These are phyloP conservation scores for Coemansia sp. DNA, from an alignment of 192 early-diverging fungal species.

Conservation along the genomic window DNA sequence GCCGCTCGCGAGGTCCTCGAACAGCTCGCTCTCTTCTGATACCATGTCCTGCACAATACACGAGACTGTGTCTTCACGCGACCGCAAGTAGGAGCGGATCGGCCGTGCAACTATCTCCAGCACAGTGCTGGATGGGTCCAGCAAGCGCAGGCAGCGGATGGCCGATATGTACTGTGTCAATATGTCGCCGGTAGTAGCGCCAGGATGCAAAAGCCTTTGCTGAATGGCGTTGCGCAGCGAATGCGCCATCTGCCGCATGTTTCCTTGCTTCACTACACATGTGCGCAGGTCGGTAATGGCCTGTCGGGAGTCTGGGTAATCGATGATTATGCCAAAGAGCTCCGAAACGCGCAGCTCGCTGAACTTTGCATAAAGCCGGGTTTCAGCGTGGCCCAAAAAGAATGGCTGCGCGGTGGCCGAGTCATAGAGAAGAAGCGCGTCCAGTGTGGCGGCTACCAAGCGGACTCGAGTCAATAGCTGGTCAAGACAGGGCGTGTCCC, in stretches of 20 bases:
- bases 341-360: conserved; percentile 52
- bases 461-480: not conserved
- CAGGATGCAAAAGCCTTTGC: conserved; percentile 66
- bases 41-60: conserved; percentile 68
- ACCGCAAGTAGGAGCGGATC: conserved; percentile 62
- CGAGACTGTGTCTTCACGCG: conserved; percentile 63
- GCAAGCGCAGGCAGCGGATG: conserved; percentile 64
- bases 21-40: conserved; percentile 59
- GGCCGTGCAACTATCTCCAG: conserved; percentile 61
- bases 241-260: conserved; percentile 23
- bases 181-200: conserved; percentile 68
- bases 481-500: conserved; percentile 18
- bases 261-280: conserved; percentile 23
- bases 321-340: conserved; percentile 73
- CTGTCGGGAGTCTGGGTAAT: conserved; percentile 62
- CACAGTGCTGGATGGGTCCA: conserved; percentile 67
- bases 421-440: conserved; percentile 9
- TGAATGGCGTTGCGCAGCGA: conserved; percentile 38
- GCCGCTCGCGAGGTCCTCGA: conserved; percentile 47
- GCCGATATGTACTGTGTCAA: conserved; percentile 68
- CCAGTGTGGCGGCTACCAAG: conserved; percentile 3
- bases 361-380: conserved; percentile 12
- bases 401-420: not conserved
- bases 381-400: not conserved
- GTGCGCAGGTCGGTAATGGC: conserved; percentile 64